Percentiles rank a stretch among this genome's conserved stretches.
phyloP scores from a whole-genome alignment of 1,139 yeast species.

The Wickerhamiella infanticola region DNA sequence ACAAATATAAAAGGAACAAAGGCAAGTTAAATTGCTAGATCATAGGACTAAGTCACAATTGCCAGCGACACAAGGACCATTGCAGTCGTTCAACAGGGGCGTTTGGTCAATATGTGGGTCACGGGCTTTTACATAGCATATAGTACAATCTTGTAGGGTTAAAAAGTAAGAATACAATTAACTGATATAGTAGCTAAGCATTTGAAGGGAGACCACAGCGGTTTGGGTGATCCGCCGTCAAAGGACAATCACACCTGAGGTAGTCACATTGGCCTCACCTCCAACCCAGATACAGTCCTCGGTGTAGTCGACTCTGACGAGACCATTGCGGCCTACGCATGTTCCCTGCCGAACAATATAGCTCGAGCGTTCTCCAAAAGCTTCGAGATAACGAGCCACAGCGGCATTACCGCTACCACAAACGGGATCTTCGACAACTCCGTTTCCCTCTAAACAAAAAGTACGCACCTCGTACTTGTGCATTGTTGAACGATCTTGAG shows the following conservation, averaged over 20 bases:
- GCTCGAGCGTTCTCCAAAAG: neutral
- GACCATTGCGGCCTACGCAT: slow-evolving; percentile 10
- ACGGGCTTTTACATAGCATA: no score
- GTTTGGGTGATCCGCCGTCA: neutral
- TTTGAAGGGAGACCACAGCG: no score
- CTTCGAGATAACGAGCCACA: slow-evolving; percentile 8
- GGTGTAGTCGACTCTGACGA: slow-evolving; percentile 2
- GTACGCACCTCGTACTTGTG: slow-evolving; percentile 11
- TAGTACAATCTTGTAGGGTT: no score
- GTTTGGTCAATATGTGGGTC: no score
- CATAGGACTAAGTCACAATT: no score
- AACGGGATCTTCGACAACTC: slow-evolving; percentile 14
- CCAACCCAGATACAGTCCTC: slow-evolving; percentile 9
- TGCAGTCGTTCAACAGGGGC: no score
- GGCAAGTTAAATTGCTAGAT: no score
- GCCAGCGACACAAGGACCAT: no score
- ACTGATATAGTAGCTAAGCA: no score
- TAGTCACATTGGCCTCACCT: slow-evolving; percentile 4
- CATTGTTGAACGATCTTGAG: neutral
- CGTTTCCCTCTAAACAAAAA: slow-evolving; percentile 8
- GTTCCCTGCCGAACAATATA: slow-evolving; percentile 11
- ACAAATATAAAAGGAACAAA: no score
- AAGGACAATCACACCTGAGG: neutral
- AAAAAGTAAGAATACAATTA: no score
- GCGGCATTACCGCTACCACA: slow-evolving; percentile 17